These are phyloP conservation scores for Rhodamnia rubescens DNA, from an alignment of 345 rosid species.

Conservation along the genomic window DNA sequence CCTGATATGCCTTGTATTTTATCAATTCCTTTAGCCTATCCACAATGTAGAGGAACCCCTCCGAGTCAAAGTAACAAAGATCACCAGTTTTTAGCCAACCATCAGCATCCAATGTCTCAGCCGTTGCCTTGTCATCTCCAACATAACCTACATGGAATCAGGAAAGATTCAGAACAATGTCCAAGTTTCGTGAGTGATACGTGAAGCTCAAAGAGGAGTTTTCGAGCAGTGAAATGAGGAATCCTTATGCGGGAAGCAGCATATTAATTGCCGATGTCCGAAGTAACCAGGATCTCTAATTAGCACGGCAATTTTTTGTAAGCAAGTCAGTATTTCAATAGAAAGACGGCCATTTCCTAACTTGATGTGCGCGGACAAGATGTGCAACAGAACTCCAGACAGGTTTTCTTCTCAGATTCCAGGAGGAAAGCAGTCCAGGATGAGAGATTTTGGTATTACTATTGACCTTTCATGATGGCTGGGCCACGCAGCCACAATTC, in stretches of 20 bases:
- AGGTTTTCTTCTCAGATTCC: neutral
- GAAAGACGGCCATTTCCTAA: neutral
- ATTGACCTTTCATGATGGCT: conserved; percentile 62
- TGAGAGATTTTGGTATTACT: neutral
- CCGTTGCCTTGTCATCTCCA: conserved; percentile 73
- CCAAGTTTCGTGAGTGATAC: neutral
- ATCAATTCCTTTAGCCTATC: conserved; percentile 91
- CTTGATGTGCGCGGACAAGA: neutral
- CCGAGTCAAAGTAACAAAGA: conserved; percentile 67
- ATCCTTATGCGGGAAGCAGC: neutral
- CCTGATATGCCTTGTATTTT: conserved; percentile 96
- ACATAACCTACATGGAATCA: conserved; percentile 50
- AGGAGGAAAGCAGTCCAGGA: neutral
- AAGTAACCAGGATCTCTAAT: neutral
- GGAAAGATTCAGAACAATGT: neutral
- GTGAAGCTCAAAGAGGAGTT: neutral
- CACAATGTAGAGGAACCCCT: conserved; percentile 64
- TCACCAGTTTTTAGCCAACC: conserved; percentile 97
- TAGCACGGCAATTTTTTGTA: neutral
- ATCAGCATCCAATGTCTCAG: conserved; percentile 59
- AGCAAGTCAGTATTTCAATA: neutral
- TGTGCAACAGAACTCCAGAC: neutral
- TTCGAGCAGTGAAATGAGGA: neutral
- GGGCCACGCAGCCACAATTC: conserved; percentile 87
- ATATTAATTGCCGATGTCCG: neutral